phyloP scores from a whole-genome alignment of 257 asterid genomes.

The Penstemon davidsonii region DNA sequence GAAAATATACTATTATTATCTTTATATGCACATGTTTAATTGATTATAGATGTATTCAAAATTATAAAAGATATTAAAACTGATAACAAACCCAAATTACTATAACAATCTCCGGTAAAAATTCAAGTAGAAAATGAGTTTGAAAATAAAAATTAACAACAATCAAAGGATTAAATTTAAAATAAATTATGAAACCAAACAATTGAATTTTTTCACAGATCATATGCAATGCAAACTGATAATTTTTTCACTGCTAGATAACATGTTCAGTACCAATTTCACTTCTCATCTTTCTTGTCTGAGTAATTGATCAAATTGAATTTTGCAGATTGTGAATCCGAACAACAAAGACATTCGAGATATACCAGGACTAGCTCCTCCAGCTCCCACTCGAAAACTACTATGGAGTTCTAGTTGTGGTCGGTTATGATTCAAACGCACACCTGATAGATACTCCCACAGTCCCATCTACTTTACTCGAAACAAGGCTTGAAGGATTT shows the following conservation, averaged over 20 bases:
- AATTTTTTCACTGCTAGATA: not conserved
- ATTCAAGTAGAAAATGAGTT: too few species aligned
- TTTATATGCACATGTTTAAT: too few species aligned
- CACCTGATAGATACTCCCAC: constrained; percentile 18
- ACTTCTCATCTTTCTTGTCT: constrained; percentile 3
- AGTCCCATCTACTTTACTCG: constrained; percentile 22
- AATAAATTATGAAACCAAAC: too few species aligned
- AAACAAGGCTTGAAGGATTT: constrained; percentile 21
- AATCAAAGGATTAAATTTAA: too few species aligned
- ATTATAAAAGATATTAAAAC: too few species aligned
- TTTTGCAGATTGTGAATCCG: constrained; percentile 81
- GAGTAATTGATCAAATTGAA: constrained; percentile 14
- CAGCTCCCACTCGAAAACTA: constrained; percentile 76
- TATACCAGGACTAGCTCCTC: constrained; percentile 97
- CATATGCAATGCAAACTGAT: constrained; percentile 12
- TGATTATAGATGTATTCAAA: too few species aligned
- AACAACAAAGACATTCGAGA: constrained; percentile 77
- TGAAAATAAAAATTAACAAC: too few species aligned
- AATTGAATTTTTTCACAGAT: too few species aligned
- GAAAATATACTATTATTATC: too few species aligned
- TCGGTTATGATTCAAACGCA: constrained; percentile 27
- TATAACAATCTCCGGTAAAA: too few species aligned
- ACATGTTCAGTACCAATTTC: not conserved
- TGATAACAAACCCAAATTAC: too few species aligned
- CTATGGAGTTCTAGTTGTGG: constrained; percentile 54